Evolutionary conservation across 257 asterid species (phyloP).

Genomic region (Fraxinus americana): DNA sequence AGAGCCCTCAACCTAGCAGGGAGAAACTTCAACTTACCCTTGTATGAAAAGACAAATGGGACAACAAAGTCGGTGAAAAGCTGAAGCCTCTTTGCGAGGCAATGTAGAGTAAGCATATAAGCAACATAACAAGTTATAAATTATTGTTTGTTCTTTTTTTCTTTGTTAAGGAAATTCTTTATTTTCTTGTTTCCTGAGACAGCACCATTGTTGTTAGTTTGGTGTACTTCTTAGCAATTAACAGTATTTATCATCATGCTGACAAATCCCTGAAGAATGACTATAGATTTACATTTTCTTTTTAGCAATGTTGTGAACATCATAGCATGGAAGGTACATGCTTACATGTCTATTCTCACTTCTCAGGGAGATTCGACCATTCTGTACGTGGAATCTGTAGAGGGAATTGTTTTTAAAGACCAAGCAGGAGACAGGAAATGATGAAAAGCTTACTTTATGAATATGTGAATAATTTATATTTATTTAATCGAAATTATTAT

Average conservation of each 20-base stretch:
- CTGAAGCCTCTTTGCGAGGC: neutral
- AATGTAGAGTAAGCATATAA: neutral
- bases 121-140: neutral
- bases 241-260: neutral
- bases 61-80: neutral
- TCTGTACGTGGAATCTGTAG: too few species aligned
- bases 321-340: too few species aligned
- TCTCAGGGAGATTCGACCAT: too few species aligned
- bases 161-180: neutral
- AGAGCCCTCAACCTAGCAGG: conserved; percentile 95
- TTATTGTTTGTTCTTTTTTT: neutral
- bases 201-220: neutral
- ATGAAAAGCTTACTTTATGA: too few species aligned
- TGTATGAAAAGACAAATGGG: conserved; percentile 23
- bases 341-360: too few species aligned
- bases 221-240: neutral
- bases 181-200: neutral
- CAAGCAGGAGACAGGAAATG: too few species aligned
- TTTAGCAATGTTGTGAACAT: too few species aligned
- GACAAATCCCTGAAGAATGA: too few species aligned
- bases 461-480: too few species aligned
- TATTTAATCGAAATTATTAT: too few species aligned
- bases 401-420: too few species aligned
- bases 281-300: too few species aligned
- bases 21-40: conserved; percentile 86